Base-by-base conservation (phyloP, 306 rosid species). In the Quercus mongolica region DNA sequence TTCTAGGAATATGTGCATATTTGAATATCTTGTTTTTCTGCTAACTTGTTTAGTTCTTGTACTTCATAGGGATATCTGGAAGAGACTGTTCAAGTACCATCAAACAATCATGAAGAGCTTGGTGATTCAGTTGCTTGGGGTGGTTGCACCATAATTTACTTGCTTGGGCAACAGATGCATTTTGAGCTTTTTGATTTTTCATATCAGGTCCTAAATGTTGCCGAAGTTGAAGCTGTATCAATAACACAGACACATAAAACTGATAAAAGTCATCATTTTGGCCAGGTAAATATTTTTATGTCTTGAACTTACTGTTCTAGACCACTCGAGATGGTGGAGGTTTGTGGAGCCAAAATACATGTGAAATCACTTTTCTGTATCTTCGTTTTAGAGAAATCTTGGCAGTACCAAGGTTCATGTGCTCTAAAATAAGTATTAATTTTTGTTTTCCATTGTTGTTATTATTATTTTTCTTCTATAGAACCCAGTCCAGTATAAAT, bases 91-190 rank as follows among this genome's bases (percentile, higher is more conserved):
- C 94, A 88, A 62, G 86, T 78, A 85, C 74, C 87, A 69, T 85
- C 98, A 84, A 89, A 77, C 84, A 88, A 84, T 84, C 90, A 81
- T 65, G 97, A 92, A 84, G 80, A 77, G 88, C 90, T 95, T 76
- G 99, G 99, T 76, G 99, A 95, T 84, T 95, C 99, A 56, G 88
- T 91, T n/a, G 97, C 99, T 56, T 95, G 99, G 99, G 99, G 99
- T 28, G 99, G 96, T 77, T 95, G 99, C 90, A 95, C 99, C 78
- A 83, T 95, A 76, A 91, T 95, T 78, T 92, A 95, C 86, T 85
- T 95, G 91, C 97, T 95, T 64, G 99, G 99, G 74, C 99, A 95
- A 77, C 99, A 95, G 82, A 87, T 92, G 68, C 97, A 95, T 84
- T 95, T 95, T 75, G 97, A 92, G 92, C 94, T 95, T 87, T 91